A percentile compares a stretch with the other conserved stretches of the same genome.
phyloP scores from a whole-genome alignment of 2,329 filamentous ascomycete species.

The Coleophoma cylindrospora region DNA sequence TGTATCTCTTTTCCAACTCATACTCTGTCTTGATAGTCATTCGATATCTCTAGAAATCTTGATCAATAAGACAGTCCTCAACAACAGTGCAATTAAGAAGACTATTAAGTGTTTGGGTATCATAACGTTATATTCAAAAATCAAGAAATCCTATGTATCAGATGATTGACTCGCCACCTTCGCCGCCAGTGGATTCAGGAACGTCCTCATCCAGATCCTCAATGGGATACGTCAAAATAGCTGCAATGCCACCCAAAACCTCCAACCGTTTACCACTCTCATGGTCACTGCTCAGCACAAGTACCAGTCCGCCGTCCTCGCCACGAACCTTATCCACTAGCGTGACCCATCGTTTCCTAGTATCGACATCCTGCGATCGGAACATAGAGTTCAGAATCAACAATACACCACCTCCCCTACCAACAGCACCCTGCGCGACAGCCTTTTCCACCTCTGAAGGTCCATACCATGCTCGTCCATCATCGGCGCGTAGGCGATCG shows the following conservation, averaged over 20 bases:
- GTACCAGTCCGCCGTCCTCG: conserved; percentile 75
- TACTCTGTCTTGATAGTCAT: too few relatives aligned
- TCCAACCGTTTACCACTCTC: conserved; percentile 87
- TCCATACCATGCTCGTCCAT: conserved; percentile 89
- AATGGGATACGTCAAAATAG: conserved; percentile 85
- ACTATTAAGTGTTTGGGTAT: too few relatives aligned
- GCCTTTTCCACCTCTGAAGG: conserved; percentile 75
- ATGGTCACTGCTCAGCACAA: conserved; percentile 88
- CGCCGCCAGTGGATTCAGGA: neutral
- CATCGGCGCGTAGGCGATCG: conserved; percentile 72
- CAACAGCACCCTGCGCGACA: conserved; percentile 82
- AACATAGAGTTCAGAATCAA: conserved; percentile 87
- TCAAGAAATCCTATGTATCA: too few relatives aligned
- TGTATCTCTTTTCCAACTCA: too few relatives aligned
- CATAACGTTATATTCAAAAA: too few relatives aligned
- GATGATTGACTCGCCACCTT: too few relatives aligned
- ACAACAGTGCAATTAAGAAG: too few relatives aligned
- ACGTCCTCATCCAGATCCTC: conserved; percentile 65
- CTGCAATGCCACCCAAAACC: conserved; percentile 80
- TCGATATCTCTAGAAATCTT: too few relatives aligned
- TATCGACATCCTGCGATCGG: conserved; percentile 71
- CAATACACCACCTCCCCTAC: conserved; percentile 76
- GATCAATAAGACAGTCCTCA: too few relatives aligned
- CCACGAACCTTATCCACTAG: conserved; percentile 85
- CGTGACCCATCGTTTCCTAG: conserved; percentile 73